These are phyloP conservation scores for Botrytis fragariae DNA, from an alignment of 2,329 filamentous ascomycete species.

Conservation along the genomic window DNA sequence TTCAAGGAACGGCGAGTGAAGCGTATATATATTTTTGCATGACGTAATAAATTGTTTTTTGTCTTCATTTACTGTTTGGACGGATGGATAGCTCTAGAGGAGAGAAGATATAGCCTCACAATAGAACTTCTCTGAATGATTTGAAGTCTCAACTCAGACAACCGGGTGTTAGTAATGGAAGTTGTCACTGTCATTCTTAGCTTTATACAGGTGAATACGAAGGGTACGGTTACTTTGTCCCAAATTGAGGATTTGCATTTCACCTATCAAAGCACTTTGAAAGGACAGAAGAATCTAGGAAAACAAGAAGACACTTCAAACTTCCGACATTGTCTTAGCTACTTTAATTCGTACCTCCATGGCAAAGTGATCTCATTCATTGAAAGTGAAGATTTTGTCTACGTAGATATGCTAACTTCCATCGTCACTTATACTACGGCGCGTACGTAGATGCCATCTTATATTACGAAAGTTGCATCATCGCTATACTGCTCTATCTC, in stretches of 20 bases:
- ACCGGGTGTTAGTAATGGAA: no score
- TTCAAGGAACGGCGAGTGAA: background rate
- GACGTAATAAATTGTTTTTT: background rate
- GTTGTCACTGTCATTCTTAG: background rate
- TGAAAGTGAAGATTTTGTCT: background rate
- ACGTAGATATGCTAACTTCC: background rate
- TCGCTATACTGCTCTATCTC: background rate
- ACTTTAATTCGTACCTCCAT: background rate
- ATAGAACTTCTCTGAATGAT: background rate
- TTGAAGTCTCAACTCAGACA: background rate
- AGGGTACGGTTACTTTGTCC: background rate
- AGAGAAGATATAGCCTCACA: background rate
- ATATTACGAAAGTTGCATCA: background rate
- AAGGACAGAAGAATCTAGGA: background rate
- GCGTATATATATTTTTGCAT: background rate
- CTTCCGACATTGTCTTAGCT: background rate
- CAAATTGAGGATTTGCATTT: background rate
- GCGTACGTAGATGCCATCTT: background rate
- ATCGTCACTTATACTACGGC: background rate
- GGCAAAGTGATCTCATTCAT: background rate
- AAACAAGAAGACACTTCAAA: background rate
- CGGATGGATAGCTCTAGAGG: background rate
- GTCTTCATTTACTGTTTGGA: background rate
- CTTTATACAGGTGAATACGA: background rate
- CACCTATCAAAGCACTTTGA: background rate